Base-by-base conservation (phyloP, 768 basidiomycete genomes). In the Tulasnella sp. region DNA sequence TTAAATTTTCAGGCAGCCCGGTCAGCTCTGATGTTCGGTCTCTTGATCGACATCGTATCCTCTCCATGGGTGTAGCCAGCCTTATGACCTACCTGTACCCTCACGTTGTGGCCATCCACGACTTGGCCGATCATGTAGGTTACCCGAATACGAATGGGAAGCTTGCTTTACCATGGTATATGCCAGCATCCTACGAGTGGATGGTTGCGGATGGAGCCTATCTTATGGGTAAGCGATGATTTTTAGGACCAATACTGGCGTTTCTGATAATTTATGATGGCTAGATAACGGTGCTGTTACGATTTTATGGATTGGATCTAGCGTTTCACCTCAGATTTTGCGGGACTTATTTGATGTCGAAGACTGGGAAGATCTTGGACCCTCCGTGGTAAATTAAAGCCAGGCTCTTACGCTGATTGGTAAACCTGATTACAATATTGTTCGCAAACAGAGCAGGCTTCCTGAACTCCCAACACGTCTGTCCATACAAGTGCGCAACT, bases 1-100 rank as follows among this genome's bases (percentile, higher is more conserved):
- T 55, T 32, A 2, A 16, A n/a, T 22, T 39, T 15, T 20, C 60
- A 92, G 90, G 79, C 40, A 79, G 85, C 13, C 80, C 77, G 58
- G 91, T 99, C 43, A 81, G 84, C 5, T 82, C 90, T n/a, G 95
- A 98, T 59, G 89, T 92, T 9, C 82, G 95, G 45, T 88, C 90
- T 58, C 84, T 81, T 61, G 75, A 83, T 60, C 79, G 81, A 44
- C 84, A 91, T 56, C 75, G 77, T 57, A 70, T 95, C 42, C 73
- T 78, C 55, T 76, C 78, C 0, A 76, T 81, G 70, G 70, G 77
- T 46, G 77, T 84, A 8, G 77, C 83, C 15, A 68, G 69, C 32
- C 73, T 82, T 8, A 76, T 93, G 63, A 78, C 79, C 53, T 71
- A 85, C 57, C 73, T 98, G 12, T 98, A 98, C 65, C 95, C 95